Percentiles rank a stretch among this genome's conserved stretches.
Evolutionary conservation across 768 basidiomycete species (phyloP).

Genomic region (Tricholoma bakamatsutake): DNA sequence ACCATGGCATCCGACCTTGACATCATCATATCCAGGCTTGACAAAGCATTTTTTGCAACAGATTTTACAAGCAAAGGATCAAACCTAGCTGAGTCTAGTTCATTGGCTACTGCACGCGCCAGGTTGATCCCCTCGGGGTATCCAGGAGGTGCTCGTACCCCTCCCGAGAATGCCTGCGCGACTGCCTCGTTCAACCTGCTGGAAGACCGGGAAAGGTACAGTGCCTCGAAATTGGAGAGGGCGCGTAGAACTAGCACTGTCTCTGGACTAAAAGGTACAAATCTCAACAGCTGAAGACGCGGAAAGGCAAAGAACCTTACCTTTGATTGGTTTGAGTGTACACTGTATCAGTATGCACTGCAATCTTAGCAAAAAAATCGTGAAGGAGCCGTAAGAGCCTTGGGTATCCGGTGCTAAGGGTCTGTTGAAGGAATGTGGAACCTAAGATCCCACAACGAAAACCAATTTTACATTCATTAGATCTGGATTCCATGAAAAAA

Average conservation of each 20-base stretch:
- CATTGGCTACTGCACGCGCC: constrained; percentile 77
- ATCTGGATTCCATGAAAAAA: background rate
- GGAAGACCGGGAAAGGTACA: constrained; percentile 84
- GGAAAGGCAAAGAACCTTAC: constrained; percentile 27
- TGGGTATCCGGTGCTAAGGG: constrained; percentile 82
- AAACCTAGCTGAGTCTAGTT: constrained; percentile 88
- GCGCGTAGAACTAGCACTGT: constrained; percentile 84
- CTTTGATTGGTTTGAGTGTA: constrained; percentile 84
- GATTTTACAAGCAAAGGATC: constrained; percentile 82
- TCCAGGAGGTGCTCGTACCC: constrained; percentile 64
- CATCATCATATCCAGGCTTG: constrained; percentile 64
- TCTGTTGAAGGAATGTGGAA: constrained; percentile 88
- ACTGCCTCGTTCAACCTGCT: constrained; percentile 82
- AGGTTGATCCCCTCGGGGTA: constrained; percentile 72
- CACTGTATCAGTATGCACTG: constrained; percentile 91
- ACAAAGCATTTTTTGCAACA: constrained; percentile 68
- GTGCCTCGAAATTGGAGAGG: constrained; percentile 74
- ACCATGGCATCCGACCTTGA: constrained; percentile 67
- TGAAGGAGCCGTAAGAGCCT: constrained; percentile 87
- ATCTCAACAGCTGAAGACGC: background rate
- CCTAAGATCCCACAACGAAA: constrained; percentile 34
- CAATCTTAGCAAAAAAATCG: constrained; percentile 93
- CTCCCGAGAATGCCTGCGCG: constrained; percentile 69
- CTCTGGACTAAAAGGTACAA: constrained; percentile 61
- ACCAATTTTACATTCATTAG: background rate